phyloP scores from a whole-genome alignment of 192 early-diverging fungal genomes.

The Rhizoclosmatium sp. region DNA sequence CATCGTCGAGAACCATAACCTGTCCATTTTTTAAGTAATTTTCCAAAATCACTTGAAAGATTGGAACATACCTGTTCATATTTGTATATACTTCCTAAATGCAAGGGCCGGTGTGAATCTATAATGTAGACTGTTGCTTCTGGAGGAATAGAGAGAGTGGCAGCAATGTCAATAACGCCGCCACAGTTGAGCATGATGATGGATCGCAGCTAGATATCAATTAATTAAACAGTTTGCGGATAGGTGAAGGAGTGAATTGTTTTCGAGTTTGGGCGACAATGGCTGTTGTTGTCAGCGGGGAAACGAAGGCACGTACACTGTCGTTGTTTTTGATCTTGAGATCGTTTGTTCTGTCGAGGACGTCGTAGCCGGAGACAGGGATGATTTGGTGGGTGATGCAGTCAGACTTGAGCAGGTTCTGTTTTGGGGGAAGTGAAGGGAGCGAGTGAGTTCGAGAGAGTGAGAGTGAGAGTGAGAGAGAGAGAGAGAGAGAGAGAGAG shows the following conservation, averaged over 20 bases:
- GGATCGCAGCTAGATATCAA: constrained; percentile 63
- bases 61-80: constrained; percentile 63
- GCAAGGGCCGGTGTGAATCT: constrained; percentile 89
- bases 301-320: constrained; percentile 48
- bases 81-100: constrained; percentile 82
- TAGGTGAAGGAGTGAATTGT: neutral
- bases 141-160: constrained; percentile 63
- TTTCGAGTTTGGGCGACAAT: constrained; percentile 11
- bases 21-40: constrained; percentile 1
- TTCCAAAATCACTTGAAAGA: neutral
- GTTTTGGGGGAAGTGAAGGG: neutral
- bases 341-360: constrained; percentile 63
- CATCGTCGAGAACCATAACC: constrained; percentile 87
- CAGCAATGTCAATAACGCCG: constrained; percentile 75
- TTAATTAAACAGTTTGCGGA: neutral
- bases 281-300: neutral
- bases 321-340: constrained; percentile 58
- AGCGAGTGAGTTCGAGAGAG: too few species aligned
- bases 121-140: constrained; percentile 78
- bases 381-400: constrained; percentile 82
- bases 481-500: neutral
- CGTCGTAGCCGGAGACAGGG: constrained; percentile 75
- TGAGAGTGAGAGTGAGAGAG: too few species aligned
- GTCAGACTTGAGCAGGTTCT: constrained; percentile 81
- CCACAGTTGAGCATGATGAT: constrained; percentile 90